Evolutionary conservation across 2,329 filamentous ascomycete species (phyloP), one percentile per base, ranked within the genome.

Genomic region (Exophiala lecanii-corni): DNA sequence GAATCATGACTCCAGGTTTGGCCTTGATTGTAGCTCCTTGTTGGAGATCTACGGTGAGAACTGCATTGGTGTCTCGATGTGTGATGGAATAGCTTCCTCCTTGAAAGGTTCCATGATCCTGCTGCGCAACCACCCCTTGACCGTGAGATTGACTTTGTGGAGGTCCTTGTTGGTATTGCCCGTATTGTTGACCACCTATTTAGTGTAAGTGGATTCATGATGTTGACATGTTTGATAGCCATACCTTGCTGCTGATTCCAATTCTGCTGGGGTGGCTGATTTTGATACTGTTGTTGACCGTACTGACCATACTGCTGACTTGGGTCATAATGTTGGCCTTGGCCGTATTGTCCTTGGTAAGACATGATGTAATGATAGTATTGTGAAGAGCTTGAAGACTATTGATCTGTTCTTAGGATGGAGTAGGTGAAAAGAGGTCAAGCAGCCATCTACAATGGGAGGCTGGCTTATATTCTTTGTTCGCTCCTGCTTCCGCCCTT

Each of bases 1-100:
- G 46, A 21, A 52, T 47, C 49, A 52, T 52, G 20, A 42, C 46
- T 25, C 49, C 49, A 2, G 42, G 43, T 17, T 39, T 45, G 35
- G 45, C 34, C 26, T 43, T 48, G 45, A 51, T 41, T 4, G 39
- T 15, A 13, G 35, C 45, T 2, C 41, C 45, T 19, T 42, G 45
- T 15, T 37, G 39, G 9, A 52, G 17, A 4, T 34, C 38, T 23
- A 52, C 30, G 16, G 33, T 43, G 17, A 52, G 26, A n/a, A 52
- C 42, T 26, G 42, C 33, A 23, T 52, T 52, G 4, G 49, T 45
- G 34, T 52, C 49, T 13, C 49, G 42, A 30, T 52, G 44, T 6
- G 43, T 43, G 32, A 52, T 49, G 6, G 44, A 45, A 26, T 52
- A 52, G 17, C 33, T 35, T 17, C 33, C 33, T 18, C 33, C 33